A percentile compares a stretch with the other conserved stretches of the same genome.
phyloP scores from a whole-genome alignment of 1,284 basidiomycete species.

The Cutaneotrichosporon mucoides region DNA sequence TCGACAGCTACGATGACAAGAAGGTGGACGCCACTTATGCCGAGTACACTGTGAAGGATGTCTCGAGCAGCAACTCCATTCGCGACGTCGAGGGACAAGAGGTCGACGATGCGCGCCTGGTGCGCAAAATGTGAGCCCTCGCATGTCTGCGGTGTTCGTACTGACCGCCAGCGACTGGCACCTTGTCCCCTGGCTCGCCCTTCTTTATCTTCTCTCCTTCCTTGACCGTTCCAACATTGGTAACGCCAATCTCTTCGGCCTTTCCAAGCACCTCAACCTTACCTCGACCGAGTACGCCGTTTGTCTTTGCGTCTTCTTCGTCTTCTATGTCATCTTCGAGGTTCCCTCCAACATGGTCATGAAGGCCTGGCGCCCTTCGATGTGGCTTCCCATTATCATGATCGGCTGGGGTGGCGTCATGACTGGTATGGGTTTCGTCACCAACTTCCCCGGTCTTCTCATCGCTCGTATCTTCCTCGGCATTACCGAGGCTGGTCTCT shows the following conservation, averaged over 20 bases:
- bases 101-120: constrained; percentile 6
- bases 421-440: constrained; percentile 48
- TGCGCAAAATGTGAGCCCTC: constrained; percentile 16
- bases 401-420: constrained; percentile 49
- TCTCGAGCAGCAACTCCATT: constrained; percentile 1
- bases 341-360: constrained; percentile 62
- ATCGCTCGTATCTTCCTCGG: constrained; percentile 38
- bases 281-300: constrained; percentile 28
- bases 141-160: not conserved
- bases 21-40: not conserved
- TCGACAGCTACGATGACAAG: constrained; percentile 1
- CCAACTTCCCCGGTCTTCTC: constrained; percentile 43
- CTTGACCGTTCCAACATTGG: constrained; percentile 76
- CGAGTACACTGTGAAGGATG: constrained; percentile 2
- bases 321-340: constrained; percentile 39
- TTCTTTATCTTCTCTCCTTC: constrained; percentile 66
- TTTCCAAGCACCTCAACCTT: constrained; percentile 28
- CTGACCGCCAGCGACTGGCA: constrained; percentile 22
- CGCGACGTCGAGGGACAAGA: constrained; percentile 7
- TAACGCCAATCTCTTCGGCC: constrained; percentile 32
- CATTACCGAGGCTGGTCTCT: constrained; percentile 40
- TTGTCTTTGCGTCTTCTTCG: constrained; percentile 42
- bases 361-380: constrained; percentile 34
- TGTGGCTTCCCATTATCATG: constrained; percentile 38
- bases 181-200: constrained; percentile 38